A percentile compares a stretch with the other conserved stretches of the same genome.
Evolutionary conservation across 345 rosid species (phyloP).

Genomic region (Brassica incana): DNA sequence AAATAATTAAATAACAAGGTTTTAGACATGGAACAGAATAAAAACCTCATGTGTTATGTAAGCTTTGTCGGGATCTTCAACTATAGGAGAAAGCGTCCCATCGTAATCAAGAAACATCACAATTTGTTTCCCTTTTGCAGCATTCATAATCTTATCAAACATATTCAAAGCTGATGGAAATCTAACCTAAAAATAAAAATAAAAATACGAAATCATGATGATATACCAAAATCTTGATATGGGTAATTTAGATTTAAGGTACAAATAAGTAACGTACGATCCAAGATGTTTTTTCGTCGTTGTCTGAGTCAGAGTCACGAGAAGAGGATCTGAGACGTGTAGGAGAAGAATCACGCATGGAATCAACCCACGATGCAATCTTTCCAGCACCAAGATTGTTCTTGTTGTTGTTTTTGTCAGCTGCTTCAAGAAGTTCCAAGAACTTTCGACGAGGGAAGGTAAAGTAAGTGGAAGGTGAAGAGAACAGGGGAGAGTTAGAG

Average conservation of each 20-base stretch:
- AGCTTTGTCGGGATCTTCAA: slow-evolving; percentile 91
- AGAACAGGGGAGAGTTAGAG: slow-evolving; percentile 47
- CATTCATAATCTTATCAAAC: slow-evolving; percentile 67
- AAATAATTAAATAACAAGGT: background rate
- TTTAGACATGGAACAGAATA: background rate
- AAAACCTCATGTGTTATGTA: slow-evolving; percentile 79
- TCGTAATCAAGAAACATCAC: slow-evolving; percentile 98
- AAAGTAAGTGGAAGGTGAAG: slow-evolving; percentile 42
- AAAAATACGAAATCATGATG: background rate
- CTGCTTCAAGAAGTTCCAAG: slow-evolving; percentile 50
- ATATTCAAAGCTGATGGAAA: slow-evolving; percentile 83
- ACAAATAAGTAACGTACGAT: slow-evolving; percentile 48
- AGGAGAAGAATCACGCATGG: slow-evolving; percentile 92
- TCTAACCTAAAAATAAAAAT: slow-evolving; percentile 45
- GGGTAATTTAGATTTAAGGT: background rate
- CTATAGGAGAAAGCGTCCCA: slow-evolving; percentile 96
- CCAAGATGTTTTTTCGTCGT: slow-evolving; percentile 53
- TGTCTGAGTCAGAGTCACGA: slow-evolving; percentile 39
- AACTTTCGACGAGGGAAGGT: slow-evolving; percentile 44
- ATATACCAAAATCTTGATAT: background rate
- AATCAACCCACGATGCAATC: slow-evolving; percentile 65
- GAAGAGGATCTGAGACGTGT: slow-evolving; percentile 58
- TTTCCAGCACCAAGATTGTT: slow-evolving; percentile 36
- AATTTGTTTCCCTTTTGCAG: slow-evolving; percentile 71
- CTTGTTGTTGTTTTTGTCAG: slow-evolving; percentile 32